phyloP scores from a whole-genome alignment of 495 filamentous ascomycete genomes.

The Penicillium waksmanii region DNA sequence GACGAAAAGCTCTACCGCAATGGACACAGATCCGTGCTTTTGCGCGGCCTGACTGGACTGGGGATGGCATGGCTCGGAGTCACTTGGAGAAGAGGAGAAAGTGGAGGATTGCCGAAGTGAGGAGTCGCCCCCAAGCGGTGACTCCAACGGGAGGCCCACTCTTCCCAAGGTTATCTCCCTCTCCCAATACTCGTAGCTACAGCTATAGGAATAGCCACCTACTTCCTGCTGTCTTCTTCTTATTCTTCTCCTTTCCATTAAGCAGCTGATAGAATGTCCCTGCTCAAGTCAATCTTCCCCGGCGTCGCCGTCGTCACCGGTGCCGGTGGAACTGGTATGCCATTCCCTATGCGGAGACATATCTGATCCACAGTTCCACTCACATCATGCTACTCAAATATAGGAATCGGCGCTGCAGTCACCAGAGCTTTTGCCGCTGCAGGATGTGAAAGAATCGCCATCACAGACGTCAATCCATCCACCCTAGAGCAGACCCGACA shows the following conservation, averaged over 20 bases:
- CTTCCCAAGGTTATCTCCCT: slow-evolving; percentile 10
- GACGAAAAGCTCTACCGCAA: slow-evolving; percentile 46
- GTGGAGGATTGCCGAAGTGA: slow-evolving; percentile 14
- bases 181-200: background rate
- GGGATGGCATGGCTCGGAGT: slow-evolving; percentile 41
- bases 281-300: slow-evolving; percentile 24
- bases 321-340: slow-evolving; percentile 34
- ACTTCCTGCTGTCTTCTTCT: background rate
- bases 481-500: slow-evolving; percentile 40
- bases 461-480: slow-evolving; percentile 51
- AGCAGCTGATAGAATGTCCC: background rate
- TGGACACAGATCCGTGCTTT: slow-evolving; percentile 45
- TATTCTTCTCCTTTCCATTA: background rate
- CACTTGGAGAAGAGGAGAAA: slow-evolving; percentile 29
- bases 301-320: slow-evolving; percentile 39
- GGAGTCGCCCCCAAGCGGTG: slow-evolving; percentile 24
- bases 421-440: slow-evolving; percentile 53
- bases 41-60: slow-evolving; percentile 37
- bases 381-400: background rate
- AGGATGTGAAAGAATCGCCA: slow-evolving; percentile 52
- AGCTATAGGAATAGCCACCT: too few species aligned
- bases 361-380: background rate
- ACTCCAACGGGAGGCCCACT: slow-evolving; percentile 22
- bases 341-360: background rate
- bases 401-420: slow-evolving; percentile 59